phyloP scores from a whole-genome alignment of 805 yeast species.

The Clavispora fructus region DNA sequence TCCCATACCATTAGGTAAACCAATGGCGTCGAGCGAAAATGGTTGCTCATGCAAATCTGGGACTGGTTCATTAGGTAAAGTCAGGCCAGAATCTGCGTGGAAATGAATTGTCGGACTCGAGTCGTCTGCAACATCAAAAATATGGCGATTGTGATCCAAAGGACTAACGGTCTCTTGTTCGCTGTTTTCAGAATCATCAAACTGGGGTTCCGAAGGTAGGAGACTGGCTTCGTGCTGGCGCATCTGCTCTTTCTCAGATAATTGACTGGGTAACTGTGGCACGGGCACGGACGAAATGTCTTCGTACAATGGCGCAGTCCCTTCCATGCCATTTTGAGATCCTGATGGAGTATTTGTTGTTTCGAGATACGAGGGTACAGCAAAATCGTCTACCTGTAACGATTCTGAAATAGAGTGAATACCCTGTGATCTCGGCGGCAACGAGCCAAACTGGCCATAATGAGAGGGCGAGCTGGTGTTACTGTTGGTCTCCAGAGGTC shows the following conservation, averaged over 20 bases:
- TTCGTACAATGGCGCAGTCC: conserved; percentile 21
- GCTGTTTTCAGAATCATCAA: conserved; percentile 18
- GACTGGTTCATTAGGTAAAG: not conserved
- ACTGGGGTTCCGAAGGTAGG: conserved; percentile 52
- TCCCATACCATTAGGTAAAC: conserved; percentile 13
- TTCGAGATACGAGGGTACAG: conserved; percentile 26
- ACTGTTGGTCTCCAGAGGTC: not conserved
- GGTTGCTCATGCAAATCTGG: conserved; percentile 11
- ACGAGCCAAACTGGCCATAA: not conserved
- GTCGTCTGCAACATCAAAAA: conserved; percentile 3
- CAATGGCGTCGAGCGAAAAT: conserved; percentile 1
- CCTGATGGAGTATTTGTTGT: not conserved
- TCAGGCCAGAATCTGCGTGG: not conserved
- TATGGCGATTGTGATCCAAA: conserved; percentile 6
- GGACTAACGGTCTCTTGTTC: conserved; percentile 20
- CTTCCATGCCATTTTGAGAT: not conserved
- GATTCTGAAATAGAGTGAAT: conserved; percentile 1
- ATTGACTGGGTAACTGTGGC: conserved; percentile 10
- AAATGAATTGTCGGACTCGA: not conserved
- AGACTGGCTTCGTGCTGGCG: conserved; percentile 52
- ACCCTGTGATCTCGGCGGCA: not conserved
- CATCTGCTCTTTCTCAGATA: conserved; percentile 56
- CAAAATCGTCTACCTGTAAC: conserved; percentile 13
- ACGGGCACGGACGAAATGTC: conserved; percentile 8
- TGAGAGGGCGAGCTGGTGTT: not conserved